Conservation (phyloP, 805 yeast species). For the Danielia oregonensis region DNA sequence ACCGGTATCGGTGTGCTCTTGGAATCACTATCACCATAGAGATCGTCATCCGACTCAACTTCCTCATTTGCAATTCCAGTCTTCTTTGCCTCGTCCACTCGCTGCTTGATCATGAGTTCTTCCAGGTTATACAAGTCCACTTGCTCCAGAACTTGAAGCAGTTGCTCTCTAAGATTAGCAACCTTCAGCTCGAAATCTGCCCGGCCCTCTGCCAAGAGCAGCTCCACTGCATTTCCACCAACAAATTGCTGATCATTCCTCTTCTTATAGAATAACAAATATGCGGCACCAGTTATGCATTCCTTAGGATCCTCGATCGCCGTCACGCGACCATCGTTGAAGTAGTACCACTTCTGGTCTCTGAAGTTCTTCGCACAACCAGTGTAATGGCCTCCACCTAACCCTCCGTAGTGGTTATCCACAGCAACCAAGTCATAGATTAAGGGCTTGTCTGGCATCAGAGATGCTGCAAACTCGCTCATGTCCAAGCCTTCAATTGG, state of each 20-base stretch:
- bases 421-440: constrained; percentile 87
- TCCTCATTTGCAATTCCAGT: constrained; percentile 7
- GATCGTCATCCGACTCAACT: constrained; percentile 5
- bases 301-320: constrained; percentile 53
- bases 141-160: constrained; percentile 8
- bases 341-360: constrained; percentile 83
- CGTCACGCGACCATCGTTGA: constrained; percentile 77
- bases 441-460: constrained; percentile 19
- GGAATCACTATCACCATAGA: constrained; percentile 6
- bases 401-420: constrained; percentile 93
- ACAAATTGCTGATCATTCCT: constrained; percentile 27
- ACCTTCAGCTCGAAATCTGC: constrained; percentile 39
- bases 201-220: constrained; percentile 43
- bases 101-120: constrained; percentile 8
- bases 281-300: constrained; percentile 75
- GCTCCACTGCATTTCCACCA: constrained; percentile 16
- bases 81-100: constrained; percentile 16
- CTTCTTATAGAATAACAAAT: constrained; percentile 77
- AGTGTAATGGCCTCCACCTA: constrained; percentile 98
- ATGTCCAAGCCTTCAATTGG: constrained; percentile 83
- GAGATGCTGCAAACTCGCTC: constrained; percentile 47
- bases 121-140: constrained; percentile 12
- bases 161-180: constrained; percentile 32
- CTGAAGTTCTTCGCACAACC: constrained; percentile 78
- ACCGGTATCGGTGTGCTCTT: not conserved